These are phyloP conservation scores for Diplosphaera chodatii DNA, from an alignment of 139 green algal species.

Conservation along the genomic window DNA sequence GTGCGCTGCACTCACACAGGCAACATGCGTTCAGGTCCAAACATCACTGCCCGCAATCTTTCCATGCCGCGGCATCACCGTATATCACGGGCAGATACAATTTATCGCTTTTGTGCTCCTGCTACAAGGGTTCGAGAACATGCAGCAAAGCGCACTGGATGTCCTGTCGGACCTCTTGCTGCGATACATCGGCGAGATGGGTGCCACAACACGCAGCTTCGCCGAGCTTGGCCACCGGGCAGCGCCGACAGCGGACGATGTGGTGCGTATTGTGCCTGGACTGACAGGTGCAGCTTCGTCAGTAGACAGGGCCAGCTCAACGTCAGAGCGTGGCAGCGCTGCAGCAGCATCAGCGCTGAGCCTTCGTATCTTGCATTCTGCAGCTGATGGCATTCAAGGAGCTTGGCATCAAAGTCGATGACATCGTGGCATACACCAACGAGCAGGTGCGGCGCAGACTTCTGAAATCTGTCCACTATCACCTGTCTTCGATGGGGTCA, in stretches of 20 bases:
- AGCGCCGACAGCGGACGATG: slow-evolving; percentile 61
- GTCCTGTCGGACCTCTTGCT: slow-evolving; percentile 73
- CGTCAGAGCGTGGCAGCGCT: no score
- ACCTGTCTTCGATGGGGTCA: no score
- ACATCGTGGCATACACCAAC: slow-evolving; percentile 35
- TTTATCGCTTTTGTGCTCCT: background rate
- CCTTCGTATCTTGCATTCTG: no score
- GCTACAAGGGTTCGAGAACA: slow-evolving; percentile 38
- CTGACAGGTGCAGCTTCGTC: no score
- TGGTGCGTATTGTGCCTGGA: slow-evolving; percentile 20
- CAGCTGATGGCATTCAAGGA: slow-evolving; percentile 67
- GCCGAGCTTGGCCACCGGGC: slow-evolving; percentile 69
- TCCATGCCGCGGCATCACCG: no score
- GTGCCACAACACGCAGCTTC: slow-evolving; percentile 48
- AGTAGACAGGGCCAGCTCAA: no score
- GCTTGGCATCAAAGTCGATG: slow-evolving; percentile 47
- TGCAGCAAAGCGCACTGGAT: slow-evolving; percentile 67
- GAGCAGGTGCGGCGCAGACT: slow-evolving; percentile 7
- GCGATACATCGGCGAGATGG: slow-evolving; percentile 65
- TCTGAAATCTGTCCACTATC: no score
- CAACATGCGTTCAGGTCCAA: background rate
- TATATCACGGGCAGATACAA: background rate
- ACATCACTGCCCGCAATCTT: no score
- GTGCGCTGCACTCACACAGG: no score
- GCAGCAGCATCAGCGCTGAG: no score